Percentiles rank a stretch among this genome's conserved stretches.
These are phyloP conservation scores for Leucogyrophana mollusca DNA, from an alignment of 768 basidiomycete genomes.

Conservation along the genomic window DNA sequence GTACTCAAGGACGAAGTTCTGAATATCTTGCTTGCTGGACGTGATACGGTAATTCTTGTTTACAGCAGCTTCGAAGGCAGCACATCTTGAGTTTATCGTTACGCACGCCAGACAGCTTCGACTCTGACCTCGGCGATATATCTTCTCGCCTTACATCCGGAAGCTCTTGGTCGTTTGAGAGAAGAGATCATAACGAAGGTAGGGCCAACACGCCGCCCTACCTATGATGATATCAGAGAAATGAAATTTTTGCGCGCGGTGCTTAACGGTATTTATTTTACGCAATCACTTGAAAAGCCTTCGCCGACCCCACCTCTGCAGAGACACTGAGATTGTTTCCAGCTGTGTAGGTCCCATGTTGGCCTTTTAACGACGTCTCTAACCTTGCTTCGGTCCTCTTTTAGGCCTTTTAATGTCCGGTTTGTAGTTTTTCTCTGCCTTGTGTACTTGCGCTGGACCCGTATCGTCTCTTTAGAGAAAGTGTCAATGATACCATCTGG, in stretches of 20 bases:
- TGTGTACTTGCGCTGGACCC: neutral
- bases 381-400: neutral
- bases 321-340: constrained; percentile 34
- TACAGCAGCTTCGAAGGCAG: no score
- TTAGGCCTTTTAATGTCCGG: constrained; percentile 35
- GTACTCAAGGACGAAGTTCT: constrained; percentile 41
- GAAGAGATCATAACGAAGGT: constrained; percentile 40
- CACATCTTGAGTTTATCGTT: constrained; percentile 1
- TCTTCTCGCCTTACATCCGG: constrained; percentile 44
- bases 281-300: neutral
- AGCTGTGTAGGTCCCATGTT: constrained; percentile 22
- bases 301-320: constrained; percentile 7
- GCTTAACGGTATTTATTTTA: constrained; percentile 35
- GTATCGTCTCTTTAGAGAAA: constrained; percentile 12
- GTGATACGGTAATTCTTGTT: constrained; percentile 36
- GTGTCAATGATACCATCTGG: constrained; percentile 23
- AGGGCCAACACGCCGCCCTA: constrained; percentile 33
- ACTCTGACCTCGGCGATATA: constrained; percentile 45
- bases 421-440: constrained; percentile 1
- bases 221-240: constrained; percentile 39
- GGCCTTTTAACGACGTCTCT: neutral
- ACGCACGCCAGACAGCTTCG: constrained; percentile 44
- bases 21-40: constrained; percentile 43
- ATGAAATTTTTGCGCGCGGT: constrained; percentile 46
- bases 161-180: constrained; percentile 37